Evolutionary conservation across 2,329 filamentous ascomycete species (phyloP).

Genomic region (Dryadomyces quercus-mongolicae): DNA sequence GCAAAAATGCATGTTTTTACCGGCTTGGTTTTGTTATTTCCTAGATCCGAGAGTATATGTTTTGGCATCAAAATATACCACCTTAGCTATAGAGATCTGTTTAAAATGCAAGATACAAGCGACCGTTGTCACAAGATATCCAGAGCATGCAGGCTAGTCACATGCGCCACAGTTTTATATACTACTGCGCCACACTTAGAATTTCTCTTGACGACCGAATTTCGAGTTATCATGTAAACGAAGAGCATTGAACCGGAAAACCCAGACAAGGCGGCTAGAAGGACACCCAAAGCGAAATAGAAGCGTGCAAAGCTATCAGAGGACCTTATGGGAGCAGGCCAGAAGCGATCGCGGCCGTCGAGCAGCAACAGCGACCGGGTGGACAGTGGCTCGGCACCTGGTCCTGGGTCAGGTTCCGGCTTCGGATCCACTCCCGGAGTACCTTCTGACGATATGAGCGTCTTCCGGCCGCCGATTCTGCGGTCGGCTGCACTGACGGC

Average conservation of each 20-base stretch:
- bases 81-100: neutral
- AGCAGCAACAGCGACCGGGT: conserved; percentile 6
- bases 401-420: conserved; percentile 13
- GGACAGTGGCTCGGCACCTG: neutral
- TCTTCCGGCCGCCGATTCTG: conserved; percentile 69
- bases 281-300: neutral
- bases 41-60: neutral
- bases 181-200: conserved; percentile 2
- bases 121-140: neutral
- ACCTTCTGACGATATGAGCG: conserved; percentile 27
- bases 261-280: neutral
- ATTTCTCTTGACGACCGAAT: neutral
- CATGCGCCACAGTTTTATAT: conserved; percentile 1
- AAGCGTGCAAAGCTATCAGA: too few species aligned
- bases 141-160: neutral
- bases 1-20: too few species aligned
- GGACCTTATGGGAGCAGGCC: conserved; percentile 7
- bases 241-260: neutral
- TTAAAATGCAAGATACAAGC: neutral
- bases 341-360: conserved; percentile 10
- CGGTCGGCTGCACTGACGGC: conserved; percentile 52
- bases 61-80: neutral
- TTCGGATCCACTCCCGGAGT: neutral
- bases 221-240: neutral
- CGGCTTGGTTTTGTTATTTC: neutral